Percentiles rank a stretch among this genome's conserved stretches.
These are phyloP conservation scores for Naematelia encephala DNA, from an alignment of 768 basidiomycete species.

Conservation along the genomic window DNA sequence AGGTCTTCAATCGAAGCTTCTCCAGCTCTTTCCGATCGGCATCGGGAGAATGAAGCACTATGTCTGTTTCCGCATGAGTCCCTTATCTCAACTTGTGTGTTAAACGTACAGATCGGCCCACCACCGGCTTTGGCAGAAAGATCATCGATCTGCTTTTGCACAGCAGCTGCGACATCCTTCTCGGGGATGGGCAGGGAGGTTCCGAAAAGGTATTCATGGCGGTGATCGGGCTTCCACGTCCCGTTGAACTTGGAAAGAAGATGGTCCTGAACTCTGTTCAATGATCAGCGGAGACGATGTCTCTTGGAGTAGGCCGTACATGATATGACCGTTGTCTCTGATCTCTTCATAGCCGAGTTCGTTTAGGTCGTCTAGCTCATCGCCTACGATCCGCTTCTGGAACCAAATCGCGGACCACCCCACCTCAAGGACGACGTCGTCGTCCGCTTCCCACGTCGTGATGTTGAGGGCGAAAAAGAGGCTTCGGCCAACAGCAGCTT, in stretches of 20 bases:
- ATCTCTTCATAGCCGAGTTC: slow-evolving; percentile 28
- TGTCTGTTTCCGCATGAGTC: slow-evolving; percentile 24
- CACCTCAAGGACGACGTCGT: slow-evolving; percentile 33
- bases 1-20: slow-evolving; percentile 29
- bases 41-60: slow-evolving; percentile 37
- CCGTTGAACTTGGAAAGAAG: slow-evolving; percentile 28
- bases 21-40: slow-evolving; percentile 15
- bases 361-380: too few relatives aligned
- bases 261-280: slow-evolving; percentile 39
- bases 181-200: slow-evolving; percentile 26
- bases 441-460: slow-evolving; percentile 40
- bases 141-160: slow-evolving; percentile 29
- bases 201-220: slow-evolving; percentile 31
- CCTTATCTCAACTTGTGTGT: neutral
- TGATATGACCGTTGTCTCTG: slow-evolving; percentile 38
- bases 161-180: slow-evolving; percentile 17
- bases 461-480: slow-evolving; percentile 40
- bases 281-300: neutral
- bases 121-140: slow-evolving; percentile 27
- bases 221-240: slow-evolving; percentile 21
- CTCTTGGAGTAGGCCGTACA: slow-evolving; percentile 27
- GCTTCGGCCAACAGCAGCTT: slow-evolving; percentile 19
- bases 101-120: slow-evolving; percentile 39
- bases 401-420: slow-evolving; percentile 45
- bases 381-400: too few relatives aligned